phyloP scores from a whole-genome alignment of 225 moss, liverwort and hornwort genomes.

The Sphagnum tenellum region DNA sequence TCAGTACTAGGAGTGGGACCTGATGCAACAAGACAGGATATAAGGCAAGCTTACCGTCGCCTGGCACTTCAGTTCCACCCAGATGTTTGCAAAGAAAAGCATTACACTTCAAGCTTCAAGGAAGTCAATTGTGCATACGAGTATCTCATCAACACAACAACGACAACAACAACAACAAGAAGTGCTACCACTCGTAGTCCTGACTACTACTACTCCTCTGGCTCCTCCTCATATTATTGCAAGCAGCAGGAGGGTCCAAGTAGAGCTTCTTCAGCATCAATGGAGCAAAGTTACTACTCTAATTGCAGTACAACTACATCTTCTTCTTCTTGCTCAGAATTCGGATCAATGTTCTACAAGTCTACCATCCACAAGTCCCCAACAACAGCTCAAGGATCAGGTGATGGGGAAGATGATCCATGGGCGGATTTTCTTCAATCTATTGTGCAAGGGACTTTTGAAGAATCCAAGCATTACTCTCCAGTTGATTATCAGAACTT shows the following conservation, averaged over 20 bases:
- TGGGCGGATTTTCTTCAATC: constrained; percentile 36
- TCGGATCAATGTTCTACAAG: no score
- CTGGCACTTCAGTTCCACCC: constrained; percentile 32
- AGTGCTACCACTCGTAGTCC: no score
- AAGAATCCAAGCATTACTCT: constrained; percentile 6
- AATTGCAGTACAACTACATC: no score
- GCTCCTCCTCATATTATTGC: neutral
- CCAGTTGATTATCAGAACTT: no score
- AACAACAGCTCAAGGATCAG: neutral
- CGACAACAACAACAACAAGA: no score
- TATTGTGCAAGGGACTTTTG: constrained; percentile 12
- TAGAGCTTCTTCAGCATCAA: no score
- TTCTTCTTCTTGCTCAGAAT: no score
- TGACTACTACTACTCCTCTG: neutral
- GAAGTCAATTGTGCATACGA: constrained; percentile 43
- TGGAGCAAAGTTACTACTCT: no score
- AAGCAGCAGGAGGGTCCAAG: neutral
- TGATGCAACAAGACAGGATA: constrained; percentile 22
- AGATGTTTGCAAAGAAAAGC: constrained; percentile 27
- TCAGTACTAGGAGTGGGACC: constrained; percentile 27
- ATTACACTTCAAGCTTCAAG: constrained; percentile 28
- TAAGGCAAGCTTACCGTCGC: constrained; percentile 43
- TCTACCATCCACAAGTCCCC: constrained; percentile 5
- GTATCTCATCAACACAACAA: constrained; percentile 16
- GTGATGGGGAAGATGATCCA: constrained; percentile 10